These are phyloP conservation scores for Emmonsiellopsis sp. DNA, from an alignment of 2,329 filamentous ascomycete species.

Conservation along the genomic window DNA sequence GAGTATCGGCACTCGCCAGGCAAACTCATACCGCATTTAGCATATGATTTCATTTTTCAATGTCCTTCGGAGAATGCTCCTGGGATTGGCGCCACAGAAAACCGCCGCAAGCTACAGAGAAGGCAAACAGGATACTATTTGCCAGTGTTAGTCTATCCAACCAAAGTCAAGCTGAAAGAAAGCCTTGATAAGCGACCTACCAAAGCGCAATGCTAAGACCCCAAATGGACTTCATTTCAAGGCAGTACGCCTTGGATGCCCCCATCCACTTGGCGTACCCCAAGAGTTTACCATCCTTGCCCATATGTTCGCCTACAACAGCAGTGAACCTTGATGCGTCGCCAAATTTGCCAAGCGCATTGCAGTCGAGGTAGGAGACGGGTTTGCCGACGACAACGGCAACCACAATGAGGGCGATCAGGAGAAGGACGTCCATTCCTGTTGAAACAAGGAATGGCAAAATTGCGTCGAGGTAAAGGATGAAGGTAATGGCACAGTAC, in stretches of 20 bases:
- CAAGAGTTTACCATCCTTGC: constrained; percentile 41
- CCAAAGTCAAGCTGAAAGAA: not conserved
- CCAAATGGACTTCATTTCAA: constrained; percentile 81
- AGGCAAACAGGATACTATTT: constrained; percentile 54
- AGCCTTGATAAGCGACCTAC: constrained; percentile 32
- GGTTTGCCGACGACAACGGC: constrained; percentile 71
- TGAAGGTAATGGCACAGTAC: constrained; percentile 70
- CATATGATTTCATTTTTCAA: constrained; percentile 33
- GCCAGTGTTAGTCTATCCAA: constrained; percentile 3
- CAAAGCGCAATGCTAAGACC: constrained; percentile 71
- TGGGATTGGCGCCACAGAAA: constrained; percentile 57
- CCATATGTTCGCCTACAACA: constrained; percentile 44
- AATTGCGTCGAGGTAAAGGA: constrained; percentile 69
- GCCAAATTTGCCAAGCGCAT: constrained; percentile 40
- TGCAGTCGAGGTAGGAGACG: constrained; percentile 69
- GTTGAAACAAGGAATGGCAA: constrained; percentile 65
- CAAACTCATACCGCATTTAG: too few relatives aligned
- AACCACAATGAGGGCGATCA: constrained; percentile 70
- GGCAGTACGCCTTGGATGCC: constrained; percentile 59
- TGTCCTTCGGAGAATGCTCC: constrained; percentile 37
- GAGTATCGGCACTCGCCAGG: too few relatives aligned
- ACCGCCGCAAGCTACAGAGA: constrained; percentile 50
- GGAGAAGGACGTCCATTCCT: constrained; percentile 57
- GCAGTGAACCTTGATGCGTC: constrained; percentile 45
- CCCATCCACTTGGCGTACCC: constrained; percentile 49